Conservation (phyloP, 2,329 filamentous ascomycete species). For the Fusarium sp. region DNA sequence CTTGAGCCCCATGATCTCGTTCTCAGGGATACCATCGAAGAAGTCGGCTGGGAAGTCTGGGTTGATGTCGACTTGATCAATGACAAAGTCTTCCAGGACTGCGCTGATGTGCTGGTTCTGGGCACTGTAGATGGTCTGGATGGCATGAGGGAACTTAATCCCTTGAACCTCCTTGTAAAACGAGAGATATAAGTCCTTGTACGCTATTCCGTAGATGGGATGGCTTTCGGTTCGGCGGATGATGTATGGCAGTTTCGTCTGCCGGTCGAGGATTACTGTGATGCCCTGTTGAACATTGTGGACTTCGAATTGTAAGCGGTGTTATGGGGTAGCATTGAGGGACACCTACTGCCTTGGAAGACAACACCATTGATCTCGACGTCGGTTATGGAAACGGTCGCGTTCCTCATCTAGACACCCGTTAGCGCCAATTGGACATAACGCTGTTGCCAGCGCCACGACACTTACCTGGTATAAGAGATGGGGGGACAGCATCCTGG, state of each 20-base stretch:
- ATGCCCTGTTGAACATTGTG: neutral
- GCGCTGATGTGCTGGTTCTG: slow-evolving; percentile 1
- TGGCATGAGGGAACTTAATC: slow-evolving; percentile 11
- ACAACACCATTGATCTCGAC: slow-evolving; percentile 6
- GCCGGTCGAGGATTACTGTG: slow-evolving; percentile 4
- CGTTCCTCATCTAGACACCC: neutral
- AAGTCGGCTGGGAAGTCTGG: neutral
- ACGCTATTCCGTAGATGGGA: neutral
- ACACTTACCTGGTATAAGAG: neutral
- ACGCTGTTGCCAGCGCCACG: rapidly evolving
- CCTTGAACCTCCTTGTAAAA: slow-evolving; percentile 13
- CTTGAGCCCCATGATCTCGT: neutral
- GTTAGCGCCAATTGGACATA: neutral
- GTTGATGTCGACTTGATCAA: slow-evolving; percentile 9
- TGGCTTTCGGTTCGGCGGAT: slow-evolving; percentile 17
- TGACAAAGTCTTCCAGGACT: slow-evolving; percentile 20
- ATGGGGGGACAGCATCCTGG: neutral
- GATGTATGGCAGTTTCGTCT: slow-evolving; percentile 16
- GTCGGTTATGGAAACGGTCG: neutral
- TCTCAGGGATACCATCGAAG: neutral
- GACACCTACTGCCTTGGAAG: neutral
- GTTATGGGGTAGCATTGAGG: rapidly evolving
- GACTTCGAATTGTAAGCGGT: slow-evolving; percentile 1
- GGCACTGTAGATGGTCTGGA: slow-evolving; percentile 26
- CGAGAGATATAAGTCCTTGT: slow-evolving; percentile 18